Evolutionary conservation across 371 early-diverging fungal species (phyloP).

Genomic region (Sporodiniella umbellata): DNA sequence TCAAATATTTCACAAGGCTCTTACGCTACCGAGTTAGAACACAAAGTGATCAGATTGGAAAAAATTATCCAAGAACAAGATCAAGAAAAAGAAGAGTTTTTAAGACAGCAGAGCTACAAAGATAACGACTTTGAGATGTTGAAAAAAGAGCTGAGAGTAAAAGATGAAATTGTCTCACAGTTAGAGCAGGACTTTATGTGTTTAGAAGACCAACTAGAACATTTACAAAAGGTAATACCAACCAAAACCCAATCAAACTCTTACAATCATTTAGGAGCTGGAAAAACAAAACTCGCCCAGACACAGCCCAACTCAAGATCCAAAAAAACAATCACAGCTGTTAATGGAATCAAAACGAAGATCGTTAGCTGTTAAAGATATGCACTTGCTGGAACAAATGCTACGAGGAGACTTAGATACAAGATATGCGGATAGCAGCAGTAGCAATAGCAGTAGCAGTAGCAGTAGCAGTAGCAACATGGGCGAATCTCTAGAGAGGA

Average conservation of each 20-base stretch:
- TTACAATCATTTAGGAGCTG: constrained; percentile 12
- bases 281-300: constrained; percentile 15
- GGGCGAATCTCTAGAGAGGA: not conserved
- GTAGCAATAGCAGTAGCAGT: not conserved
- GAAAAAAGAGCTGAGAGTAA: constrained; percentile 44
- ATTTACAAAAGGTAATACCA: constrained; percentile 42
- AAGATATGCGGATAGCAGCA: not conserved
- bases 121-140: constrained; percentile 44
- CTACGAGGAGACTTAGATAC: constrained; percentile 34
- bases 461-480: not conserved
- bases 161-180: constrained; percentile 51
- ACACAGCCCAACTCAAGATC: constrained; percentile 20
- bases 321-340: constrained; percentile 45
- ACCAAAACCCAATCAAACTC: not conserved
- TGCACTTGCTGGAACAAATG: constrained; percentile 41
- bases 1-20: constrained; percentile 45
- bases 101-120: constrained; percentile 34
- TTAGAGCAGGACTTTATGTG: constrained; percentile 47
- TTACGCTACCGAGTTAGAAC: constrained; percentile 42
- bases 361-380: constrained; percentile 45
- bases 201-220: constrained; percentile 42
- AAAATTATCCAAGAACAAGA: constrained; percentile 40
- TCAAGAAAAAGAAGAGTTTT: constrained; percentile 34
- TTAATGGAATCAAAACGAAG: constrained; percentile 49
- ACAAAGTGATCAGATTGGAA: constrained; percentile 36